phyloP scores from a whole-genome alignment of 2,329 filamentous ascomycete genomes.

The Tolypocladium inflatum region DNA sequence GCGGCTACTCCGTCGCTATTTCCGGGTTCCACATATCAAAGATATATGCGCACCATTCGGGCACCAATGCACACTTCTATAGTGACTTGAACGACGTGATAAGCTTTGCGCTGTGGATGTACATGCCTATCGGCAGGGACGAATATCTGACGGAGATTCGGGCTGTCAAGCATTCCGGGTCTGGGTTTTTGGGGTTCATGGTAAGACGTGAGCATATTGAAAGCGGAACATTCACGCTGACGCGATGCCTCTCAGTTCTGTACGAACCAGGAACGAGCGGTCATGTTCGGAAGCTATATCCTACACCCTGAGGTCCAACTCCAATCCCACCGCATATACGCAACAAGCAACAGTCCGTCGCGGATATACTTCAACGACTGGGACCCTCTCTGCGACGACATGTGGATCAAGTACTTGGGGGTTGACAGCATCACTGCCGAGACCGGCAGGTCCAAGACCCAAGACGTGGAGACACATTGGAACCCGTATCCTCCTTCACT shows the following conservation, averaged over 20 bases:
- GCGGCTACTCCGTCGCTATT: neutral
- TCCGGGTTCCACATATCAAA: neutral
- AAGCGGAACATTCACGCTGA: neutral
- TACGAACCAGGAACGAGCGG: neutral
- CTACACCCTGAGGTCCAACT: neutral
- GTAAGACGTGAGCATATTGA: neutral
- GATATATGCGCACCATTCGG: neutral
- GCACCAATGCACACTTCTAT: neutral
- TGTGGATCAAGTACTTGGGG: neutral
- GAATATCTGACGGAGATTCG: constrained; percentile 8
- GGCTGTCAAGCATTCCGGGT: neutral
- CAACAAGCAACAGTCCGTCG: neutral
- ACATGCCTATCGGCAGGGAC: constrained; percentile 5
- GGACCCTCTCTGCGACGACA: neutral
- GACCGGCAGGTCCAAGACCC: neutral
- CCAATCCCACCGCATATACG: neutral
- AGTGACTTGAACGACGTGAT: neutral
- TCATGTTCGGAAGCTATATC: neutral
- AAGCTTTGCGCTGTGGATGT: constrained; percentile 5
- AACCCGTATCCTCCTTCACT: neutral
- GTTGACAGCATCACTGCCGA: neutral
- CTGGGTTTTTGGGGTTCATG: neutral
- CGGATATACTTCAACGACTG: neutral
- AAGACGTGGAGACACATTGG: neutral
- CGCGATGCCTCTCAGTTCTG: neutral